A percentile compares a stretch with the other conserved stretches of the same genome.
These are phyloP conservation scores for Nemania sp. DNA, from an alignment of 2,329 filamentous ascomycete species.

Conservation along the genomic window DNA sequence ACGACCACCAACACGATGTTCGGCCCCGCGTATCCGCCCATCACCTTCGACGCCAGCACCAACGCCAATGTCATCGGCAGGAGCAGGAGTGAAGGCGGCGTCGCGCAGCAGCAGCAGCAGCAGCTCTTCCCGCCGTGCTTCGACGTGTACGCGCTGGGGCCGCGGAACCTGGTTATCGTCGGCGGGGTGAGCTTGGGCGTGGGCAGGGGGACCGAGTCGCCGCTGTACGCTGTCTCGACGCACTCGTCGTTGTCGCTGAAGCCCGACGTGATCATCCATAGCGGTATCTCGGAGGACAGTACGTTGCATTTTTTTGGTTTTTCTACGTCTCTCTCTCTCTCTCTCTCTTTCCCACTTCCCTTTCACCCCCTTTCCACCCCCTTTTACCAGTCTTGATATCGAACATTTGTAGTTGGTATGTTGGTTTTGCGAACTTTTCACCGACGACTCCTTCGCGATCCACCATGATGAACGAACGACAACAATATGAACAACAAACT, in stretches of 20 bases:
- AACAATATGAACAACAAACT: background rate
- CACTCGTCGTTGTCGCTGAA: background rate
- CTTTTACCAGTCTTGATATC: background rate
- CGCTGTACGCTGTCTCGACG: constrained; percentile 19
- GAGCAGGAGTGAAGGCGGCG: no score
- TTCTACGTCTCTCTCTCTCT: no score
- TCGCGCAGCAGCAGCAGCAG: background rate
- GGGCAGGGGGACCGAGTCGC: background rate
- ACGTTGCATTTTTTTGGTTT: background rate
- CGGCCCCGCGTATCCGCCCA: no score
- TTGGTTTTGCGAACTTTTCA: no score
- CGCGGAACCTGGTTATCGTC: constrained; percentile 3
- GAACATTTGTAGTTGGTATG: background rate
- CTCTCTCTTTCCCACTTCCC: no score
- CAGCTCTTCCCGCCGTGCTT: constrained; percentile 19
- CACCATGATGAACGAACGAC: no score
- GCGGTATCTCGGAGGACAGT: background rate
- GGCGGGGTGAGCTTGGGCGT: background rate
- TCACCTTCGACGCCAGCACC: no score
- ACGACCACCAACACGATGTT: background rate
- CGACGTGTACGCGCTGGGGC: constrained; percentile 3
- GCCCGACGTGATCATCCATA: constrained; percentile 15
- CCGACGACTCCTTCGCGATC: no score
- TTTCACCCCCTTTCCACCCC: background rate
- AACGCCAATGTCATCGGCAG: no score